Evolutionary conservation across 2,329 filamentous ascomycete species (phyloP).

Genomic region (Colletotrichum sp.): DNA sequence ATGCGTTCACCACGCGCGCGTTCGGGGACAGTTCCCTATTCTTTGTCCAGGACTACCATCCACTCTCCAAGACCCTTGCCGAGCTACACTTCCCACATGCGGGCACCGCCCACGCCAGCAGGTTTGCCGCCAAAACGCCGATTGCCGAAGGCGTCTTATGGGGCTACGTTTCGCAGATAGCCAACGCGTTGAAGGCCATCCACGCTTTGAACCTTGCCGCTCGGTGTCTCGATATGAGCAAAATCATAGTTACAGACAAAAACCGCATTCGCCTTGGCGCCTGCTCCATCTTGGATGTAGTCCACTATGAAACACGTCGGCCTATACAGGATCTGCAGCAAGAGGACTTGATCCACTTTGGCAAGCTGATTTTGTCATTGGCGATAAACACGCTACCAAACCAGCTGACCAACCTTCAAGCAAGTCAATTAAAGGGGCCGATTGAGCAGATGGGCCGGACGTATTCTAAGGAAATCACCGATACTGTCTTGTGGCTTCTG

Average conservation of each 20-base stretch:
- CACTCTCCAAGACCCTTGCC: constrained; percentile 85
- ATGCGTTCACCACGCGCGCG: constrained; percentile 90
- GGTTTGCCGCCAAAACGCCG: constrained; percentile 48
- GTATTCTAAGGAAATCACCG: constrained; percentile 80
- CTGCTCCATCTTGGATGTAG: constrained; percentile 88
- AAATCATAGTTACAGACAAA: constrained; percentile 89
- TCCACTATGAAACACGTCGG: constrained; percentile 76
- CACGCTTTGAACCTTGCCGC: constrained; percentile 84
- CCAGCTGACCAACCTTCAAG: constrained; percentile 63
- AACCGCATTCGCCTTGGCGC: constrained; percentile 88
- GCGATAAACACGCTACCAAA: constrained; percentile 69
- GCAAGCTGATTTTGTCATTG: constrained; percentile 82
- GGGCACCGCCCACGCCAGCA: constrained; percentile 44
- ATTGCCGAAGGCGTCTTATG: constrained; percentile 80
- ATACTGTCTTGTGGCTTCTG: constrained; percentile 83
- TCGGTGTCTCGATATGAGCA: constrained; percentile 83
- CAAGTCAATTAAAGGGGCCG: constrained; percentile 69
- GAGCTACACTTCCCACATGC: constrained; percentile 73
- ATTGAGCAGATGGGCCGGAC: constrained; percentile 78
- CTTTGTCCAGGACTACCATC: constrained; percentile 92
- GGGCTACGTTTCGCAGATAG: constrained; percentile 91
- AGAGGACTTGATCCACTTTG: constrained; percentile 86
- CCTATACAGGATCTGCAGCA: constrained; percentile 80
- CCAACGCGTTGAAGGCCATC: constrained; percentile 85
- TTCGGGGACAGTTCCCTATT: constrained; percentile 96